phyloP scores from a whole-genome alignment of 2,329 filamentous ascomycete species.

The Neurospora crassa region DNA sequence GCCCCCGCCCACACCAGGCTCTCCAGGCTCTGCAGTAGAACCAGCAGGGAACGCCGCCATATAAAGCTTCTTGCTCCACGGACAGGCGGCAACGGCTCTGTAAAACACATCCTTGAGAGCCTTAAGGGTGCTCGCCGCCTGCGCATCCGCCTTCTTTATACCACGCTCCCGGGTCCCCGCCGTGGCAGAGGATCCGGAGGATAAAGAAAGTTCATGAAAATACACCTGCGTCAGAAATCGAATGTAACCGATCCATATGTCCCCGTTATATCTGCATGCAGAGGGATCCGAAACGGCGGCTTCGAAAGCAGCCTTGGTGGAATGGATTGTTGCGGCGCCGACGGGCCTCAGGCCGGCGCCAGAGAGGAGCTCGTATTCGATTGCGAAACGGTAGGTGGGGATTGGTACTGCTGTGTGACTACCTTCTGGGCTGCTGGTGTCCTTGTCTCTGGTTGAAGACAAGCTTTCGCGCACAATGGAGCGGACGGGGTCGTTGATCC shows the following conservation, averaged over 20 bases:
- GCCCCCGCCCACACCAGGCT: not conserved
- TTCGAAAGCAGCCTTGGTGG: slow-evolving; percentile 38
- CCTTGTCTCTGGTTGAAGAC: slow-evolving; percentile 28
- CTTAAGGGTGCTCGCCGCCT: slow-evolving; percentile 17
- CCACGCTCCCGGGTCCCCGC: not conserved
- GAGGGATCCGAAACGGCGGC: slow-evolving; percentile 23
- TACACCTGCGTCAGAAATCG: slow-evolving; percentile 24
- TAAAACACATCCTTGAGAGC: slow-evolving; percentile 38
- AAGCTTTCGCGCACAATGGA: slow-evolving; percentile 35
- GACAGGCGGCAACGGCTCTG: slow-evolving; percentile 36
- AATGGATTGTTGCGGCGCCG: slow-evolving; percentile 36
- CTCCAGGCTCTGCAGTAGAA: not conserved
- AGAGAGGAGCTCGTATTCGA: slow-evolving; percentile 36
- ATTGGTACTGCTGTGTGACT: slow-evolving; percentile 28
- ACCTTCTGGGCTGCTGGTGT: slow-evolving; percentile 27
- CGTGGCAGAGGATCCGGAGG: not conserved
- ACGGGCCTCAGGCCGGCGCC: not conserved
- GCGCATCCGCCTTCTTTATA: slow-evolving; percentile 22
- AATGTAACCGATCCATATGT: slow-evolving; percentile 42
- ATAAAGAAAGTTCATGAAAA: not conserved
- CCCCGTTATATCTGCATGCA: slow-evolving; percentile 28
- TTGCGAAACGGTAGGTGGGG: slow-evolving; percentile 37
- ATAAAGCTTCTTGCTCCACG: slow-evolving; percentile 39
- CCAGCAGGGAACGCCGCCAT: slow-evolving; percentile 37
- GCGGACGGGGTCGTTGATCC: slow-evolving; percentile 70